Percentiles rank a stretch among this genome's conserved stretches.
phyloP scores from a whole-genome alignment of 2,329 filamentous ascomycete species.

The Colletotrichum sp. region DNA sequence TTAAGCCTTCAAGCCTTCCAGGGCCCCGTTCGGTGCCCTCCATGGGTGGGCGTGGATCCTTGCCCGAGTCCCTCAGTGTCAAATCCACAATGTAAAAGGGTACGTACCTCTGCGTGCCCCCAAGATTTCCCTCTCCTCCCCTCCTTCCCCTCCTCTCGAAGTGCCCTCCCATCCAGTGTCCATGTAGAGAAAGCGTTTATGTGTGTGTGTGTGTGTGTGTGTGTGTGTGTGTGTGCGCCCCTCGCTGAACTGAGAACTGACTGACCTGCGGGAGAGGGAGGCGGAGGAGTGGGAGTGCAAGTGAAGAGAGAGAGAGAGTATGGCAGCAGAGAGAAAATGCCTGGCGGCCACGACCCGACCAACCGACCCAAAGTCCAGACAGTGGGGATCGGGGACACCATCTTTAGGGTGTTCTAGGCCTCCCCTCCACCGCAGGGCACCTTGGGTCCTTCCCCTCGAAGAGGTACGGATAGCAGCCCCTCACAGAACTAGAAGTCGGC shows the following conservation, averaged over 20 bases:
- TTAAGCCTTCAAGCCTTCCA: not conserved
- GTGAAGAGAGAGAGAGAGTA: not conserved
- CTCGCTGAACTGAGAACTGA: not conserved
- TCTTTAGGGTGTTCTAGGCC: constrained; percentile 20
- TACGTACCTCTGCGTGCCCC: not conserved
- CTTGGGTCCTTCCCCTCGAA: not conserved
- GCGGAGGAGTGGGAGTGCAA: not conserved
- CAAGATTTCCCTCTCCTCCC: not conserved
- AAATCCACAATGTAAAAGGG: not conserved
- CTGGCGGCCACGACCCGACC: not conserved
- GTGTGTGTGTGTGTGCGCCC: not conserved
- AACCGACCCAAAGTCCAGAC: constrained; percentile 20
- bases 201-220: not conserved
- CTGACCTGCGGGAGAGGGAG: not conserved
- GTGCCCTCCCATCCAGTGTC: not conserved
- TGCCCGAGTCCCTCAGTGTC: not conserved
- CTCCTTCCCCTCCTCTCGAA: not conserved
- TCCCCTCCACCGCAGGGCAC: not conserved
- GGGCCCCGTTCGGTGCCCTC: not conserved
- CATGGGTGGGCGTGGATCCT: not conserved
- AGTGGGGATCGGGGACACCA: constrained; percentile 21
- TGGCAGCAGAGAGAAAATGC: not conserved
- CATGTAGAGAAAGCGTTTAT: not conserved
- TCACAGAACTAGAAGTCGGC: not conserved
- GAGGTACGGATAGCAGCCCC: not conserved